phyloP scores from a whole-genome alignment of 345 rosid genomes.

The Citrus mangshanensis region DNA sequence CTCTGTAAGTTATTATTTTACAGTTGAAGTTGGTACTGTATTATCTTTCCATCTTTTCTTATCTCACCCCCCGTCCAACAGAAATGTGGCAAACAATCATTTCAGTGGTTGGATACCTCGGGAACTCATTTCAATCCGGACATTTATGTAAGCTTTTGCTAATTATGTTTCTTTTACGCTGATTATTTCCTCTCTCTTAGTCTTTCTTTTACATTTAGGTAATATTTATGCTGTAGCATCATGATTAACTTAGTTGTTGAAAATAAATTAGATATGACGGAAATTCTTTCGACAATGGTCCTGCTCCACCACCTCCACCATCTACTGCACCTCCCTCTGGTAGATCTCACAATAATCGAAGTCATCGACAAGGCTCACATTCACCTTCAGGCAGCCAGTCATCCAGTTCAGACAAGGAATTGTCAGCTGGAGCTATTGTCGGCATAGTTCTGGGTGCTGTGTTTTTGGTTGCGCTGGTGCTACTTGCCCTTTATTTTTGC shows the following conservation, averaged over 20 bases:
- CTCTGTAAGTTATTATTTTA: constrained; percentile 60
- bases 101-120: constrained; percentile 90
- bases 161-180: not conserved
- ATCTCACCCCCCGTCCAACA: constrained; percentile 27
- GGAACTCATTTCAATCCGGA: constrained; percentile 63
- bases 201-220: not conserved
- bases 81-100: constrained; percentile 88
- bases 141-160: constrained; percentile 59
- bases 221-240: not conserved
- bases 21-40: not conserved
- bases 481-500: constrained; percentile 53
- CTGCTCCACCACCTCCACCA: constrained; percentile 72
- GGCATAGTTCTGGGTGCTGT: constrained; percentile 69
- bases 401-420: constrained; percentile 48
- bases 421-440: constrained; percentile 56
- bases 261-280: constrained; percentile 70
- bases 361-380: constrained; percentile 36
- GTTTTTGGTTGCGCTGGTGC: constrained; percentile 43
- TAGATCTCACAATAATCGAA: constrained; percentile 38
- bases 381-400: constrained; percentile 34
- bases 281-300: constrained; percentile 78
- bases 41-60: constrained; percentile 12
- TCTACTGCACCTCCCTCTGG: constrained; percentile 59
- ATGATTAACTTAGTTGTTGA: constrained; percentile 18
- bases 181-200: not conserved